Evolutionary conservation across 345 rosid species (phyloP), one percentile per base, ranked within the genome.

Genomic region (Gossypium turneri): DNA sequence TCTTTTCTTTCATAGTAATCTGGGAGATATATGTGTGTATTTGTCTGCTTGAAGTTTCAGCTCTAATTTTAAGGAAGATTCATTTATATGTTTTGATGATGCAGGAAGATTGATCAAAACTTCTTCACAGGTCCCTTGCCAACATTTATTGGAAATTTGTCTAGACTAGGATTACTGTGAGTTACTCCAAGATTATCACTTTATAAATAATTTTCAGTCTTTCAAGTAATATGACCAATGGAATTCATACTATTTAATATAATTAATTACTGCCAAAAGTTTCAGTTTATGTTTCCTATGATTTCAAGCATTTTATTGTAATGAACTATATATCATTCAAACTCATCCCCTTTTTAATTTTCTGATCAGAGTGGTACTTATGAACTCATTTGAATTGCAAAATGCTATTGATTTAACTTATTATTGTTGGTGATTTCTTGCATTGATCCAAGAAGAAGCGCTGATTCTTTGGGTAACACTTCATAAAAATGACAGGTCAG

Each of bases 121-220:
- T 80, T 67, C 71, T 83, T 83, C 76, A 75, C 80, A 1, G 83
- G 85, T 51, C 83, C 78, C 12, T 83, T 83, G 64, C 85, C 85
- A 9, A 70, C 79, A 9, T 78, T 83, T 41, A 68, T 83, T 58
- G 85, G 78, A 61, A 78, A 80, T 15, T 56, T 83, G 41, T 72
- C 83, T 20, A 68, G 60, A 41, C 57, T 83, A 67, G 3, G 0
- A n/a, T 0, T 12, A 50, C 43, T 83, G 85, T 83, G 56, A 78
- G 80, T 69, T 34, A 13, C 45, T 70, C 12, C n/a, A 34, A 34
- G 41, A 64, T 64, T 19, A 9, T 64, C 13, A 7, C 25, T 64
- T 6, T 3, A 44, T 29, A 62, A 12, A 50, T 50, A 13, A 10
- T 4, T 19, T 15, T 29, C 41, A 27, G 58, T 53, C 58, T 53